Base-by-base conservation (phyloP, 2,329 filamentous ascomycete genomes). In the Fonsecaea erecta region DNA sequence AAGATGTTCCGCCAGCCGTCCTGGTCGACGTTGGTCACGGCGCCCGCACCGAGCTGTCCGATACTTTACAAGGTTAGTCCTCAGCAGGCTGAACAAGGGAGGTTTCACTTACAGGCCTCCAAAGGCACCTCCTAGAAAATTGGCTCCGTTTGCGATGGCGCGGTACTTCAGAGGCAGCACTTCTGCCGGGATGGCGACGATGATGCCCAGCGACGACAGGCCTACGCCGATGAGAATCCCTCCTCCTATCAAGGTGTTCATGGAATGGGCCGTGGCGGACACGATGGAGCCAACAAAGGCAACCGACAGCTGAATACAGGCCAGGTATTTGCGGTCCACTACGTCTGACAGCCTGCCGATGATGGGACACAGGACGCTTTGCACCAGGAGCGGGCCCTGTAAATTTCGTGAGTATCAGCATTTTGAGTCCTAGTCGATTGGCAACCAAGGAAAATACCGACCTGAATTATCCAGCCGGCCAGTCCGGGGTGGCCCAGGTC, bases 1-100 rank as follows among this genome's bases (percentile, higher is more conserved):
- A 85, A 86, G 66, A 86, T 85, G 68, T 80, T 79, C 1, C 84
- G 77, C 84, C 84, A 86, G n/a, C 84, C 84, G 1, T 72, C 75
- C 0, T 72, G 63, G 83, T 82, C 0, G 83, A 84, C 1, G 55
- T 58, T 58, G 3, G 55, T 58, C 37, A 85, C 79, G 6, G 79
- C 83, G 2, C 84, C 84, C 3, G 83, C 82, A 37, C 80, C 79
- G 5, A 86, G 75, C 8, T 77, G 74, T 14, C 82, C 84, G 14
- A 84, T 73, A 0, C 82, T 83, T 60, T 24, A 14, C 16, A 18
- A 40, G 14, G 11, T 14, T 30, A 32, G 51, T 62, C 63, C n/a
- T 35, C 18, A 53, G 24, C 14, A 46, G 16, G 12, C 21, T 14
- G 35, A 26, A 43, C n/a, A n/a, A n/a, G n/a, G n/a, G n/a, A n/a